Evolutionary conservation across 2,329 filamentous ascomycete genomes (phyloP).

Genomic region (Nakataea oryzae): DNA sequence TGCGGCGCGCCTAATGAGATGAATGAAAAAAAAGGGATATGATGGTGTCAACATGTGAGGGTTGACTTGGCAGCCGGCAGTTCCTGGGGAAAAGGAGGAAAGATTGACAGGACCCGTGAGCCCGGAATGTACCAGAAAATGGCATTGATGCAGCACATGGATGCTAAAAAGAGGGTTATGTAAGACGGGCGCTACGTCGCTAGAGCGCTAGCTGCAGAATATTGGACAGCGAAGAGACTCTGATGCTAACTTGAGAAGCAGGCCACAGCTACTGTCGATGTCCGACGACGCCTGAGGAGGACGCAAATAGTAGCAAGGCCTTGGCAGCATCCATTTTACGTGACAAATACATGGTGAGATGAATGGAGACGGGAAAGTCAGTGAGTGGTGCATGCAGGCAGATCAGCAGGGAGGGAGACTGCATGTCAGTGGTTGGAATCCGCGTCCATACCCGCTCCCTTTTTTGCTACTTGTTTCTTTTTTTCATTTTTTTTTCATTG

Average conservation of each 20-base stretch:
- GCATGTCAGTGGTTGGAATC: too few relatives aligned
- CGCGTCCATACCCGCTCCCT: too few relatives aligned
- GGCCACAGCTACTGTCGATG: too few relatives aligned
- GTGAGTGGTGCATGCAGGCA: background rate
- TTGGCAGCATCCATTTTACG: background rate
- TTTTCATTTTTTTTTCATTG: background rate
- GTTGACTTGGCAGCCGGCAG: background rate
- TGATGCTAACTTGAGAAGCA: background rate
- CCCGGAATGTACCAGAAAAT: background rate
- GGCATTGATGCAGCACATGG: background rate
- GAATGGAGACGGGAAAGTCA: too few relatives aligned
- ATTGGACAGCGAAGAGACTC: background rate
- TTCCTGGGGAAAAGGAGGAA: too few relatives aligned
- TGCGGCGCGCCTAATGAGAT: background rate
- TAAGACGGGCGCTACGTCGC: background rate
- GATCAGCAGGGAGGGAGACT: background rate
- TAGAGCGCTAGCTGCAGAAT: background rate
- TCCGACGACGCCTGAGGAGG: too few relatives aligned
- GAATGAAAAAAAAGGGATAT: background rate
- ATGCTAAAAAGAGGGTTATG: background rate
- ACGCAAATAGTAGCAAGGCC: background rate
- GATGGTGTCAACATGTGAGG: too few relatives aligned
- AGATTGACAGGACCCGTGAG: background rate
- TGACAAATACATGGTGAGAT: background rate
- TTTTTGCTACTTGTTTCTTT: too few relatives aligned